Percentiles rank a stretch among this genome's conserved stretches.
Evolutionary conservation across 805 yeast species (phyloP).

Genomic region (Kodamaea kakaduensis): DNA sequence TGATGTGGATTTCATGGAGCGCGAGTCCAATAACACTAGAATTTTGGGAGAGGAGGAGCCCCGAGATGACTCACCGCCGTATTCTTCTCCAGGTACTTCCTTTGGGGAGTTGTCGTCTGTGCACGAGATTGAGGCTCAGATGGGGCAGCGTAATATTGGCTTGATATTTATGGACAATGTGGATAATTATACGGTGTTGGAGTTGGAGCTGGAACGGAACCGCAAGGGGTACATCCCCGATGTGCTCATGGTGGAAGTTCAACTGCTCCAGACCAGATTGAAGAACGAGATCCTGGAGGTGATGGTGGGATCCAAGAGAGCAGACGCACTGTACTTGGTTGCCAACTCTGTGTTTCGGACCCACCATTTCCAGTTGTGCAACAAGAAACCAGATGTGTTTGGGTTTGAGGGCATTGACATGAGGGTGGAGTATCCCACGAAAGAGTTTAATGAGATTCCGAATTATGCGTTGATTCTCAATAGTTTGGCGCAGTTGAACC

Average conservation of each 20-base stretch:
- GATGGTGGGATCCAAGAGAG: conserved; percentile 14
- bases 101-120: too few relatives aligned
- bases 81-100: too few relatives aligned
- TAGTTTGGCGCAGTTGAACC: conserved; percentile 20
- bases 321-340: conserved; percentile 4
- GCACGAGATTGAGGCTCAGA: conserved; percentile 1
- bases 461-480: conserved; percentile 27
- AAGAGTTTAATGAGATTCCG: conserved; percentile 34
- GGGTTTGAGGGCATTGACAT: conserved; percentile 8
- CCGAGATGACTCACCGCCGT: too few relatives aligned
- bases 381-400: conserved; percentile 11
- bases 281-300: conserved; percentile 29
- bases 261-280: conserved; percentile 25
- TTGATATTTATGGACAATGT: conserved; percentile 16
- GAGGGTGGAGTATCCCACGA: conserved; percentile 20
- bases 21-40: too few relatives aligned
- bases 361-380: conserved; percentile 31
- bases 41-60: too few relatives aligned
- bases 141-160: conserved; percentile 4
- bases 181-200: conserved; percentile 23
- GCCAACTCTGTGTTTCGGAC: conserved; percentile 19
- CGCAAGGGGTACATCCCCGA: conserved; percentile 8
- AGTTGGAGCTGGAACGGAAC: conserved; percentile 16
- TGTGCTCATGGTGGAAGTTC: conserved; percentile 25
- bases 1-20: conserved; percentile 33